Evolutionary conservation across 257 asterid genomes (phyloP).

Genomic region (Solanum dulcamara): DNA sequence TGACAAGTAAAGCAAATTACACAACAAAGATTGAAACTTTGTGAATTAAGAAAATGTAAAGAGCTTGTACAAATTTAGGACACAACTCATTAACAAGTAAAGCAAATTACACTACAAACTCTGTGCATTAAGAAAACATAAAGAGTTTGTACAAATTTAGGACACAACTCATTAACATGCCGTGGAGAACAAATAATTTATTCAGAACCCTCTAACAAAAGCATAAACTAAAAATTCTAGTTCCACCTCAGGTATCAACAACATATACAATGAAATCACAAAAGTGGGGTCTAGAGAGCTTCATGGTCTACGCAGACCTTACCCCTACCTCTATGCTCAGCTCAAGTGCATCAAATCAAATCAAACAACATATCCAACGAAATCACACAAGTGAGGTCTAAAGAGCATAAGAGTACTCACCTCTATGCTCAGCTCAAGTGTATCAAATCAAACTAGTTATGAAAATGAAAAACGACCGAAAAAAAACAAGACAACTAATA

Average conservation of each 20-base stretch:
- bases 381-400: no score
- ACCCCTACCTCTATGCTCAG: background rate
- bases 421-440: no score
- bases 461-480: no score
- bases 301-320: background rate
- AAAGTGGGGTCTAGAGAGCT: background rate
- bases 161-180: background rate
- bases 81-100: background rate
- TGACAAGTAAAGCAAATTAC: background rate
- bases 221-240: background rate
- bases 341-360: background rate
- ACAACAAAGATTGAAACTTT: background rate
- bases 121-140: background rate
- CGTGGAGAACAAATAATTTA: no score
- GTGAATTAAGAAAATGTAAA: background rate
- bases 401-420: no score
- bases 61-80: background rate
- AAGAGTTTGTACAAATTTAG: background rate
- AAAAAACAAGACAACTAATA: no score
- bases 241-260: background rate
- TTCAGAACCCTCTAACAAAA: no score
- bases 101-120: background rate
- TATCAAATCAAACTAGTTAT: no score
- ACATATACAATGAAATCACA: background rate
- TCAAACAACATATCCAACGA: no score